Conservation (phyloP, 371 early-diverging fungal genomes). For the Mucor mucedo region DNA sequence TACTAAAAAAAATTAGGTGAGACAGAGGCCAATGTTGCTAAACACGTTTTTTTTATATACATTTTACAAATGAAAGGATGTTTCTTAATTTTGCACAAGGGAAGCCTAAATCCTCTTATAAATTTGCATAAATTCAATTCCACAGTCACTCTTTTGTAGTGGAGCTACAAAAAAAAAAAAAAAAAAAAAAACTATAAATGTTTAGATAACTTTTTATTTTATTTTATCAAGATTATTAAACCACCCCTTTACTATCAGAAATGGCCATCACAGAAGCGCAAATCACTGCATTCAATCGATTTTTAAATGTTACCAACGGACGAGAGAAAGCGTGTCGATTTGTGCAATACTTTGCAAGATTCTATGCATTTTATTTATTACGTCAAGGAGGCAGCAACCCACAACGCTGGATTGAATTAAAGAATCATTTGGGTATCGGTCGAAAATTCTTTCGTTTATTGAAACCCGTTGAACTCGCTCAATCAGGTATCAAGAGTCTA, state of each 20-base stretch:
- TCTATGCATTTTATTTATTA: constrained; percentile 60
- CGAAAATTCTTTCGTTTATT: constrained; percentile 63
- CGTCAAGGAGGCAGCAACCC: constrained; percentile 56
- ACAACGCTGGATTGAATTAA: constrained; percentile 58
- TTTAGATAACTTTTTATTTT: too few relatives aligned
- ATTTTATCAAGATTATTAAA: too few relatives aligned
- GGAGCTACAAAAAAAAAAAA: too few relatives aligned
- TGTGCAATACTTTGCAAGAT: constrained; percentile 79
- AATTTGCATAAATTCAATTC: too few relatives aligned
- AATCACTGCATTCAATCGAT: constrained; percentile 39
- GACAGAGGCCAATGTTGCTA: neutral
- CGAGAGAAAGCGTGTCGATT: constrained; percentile 80
- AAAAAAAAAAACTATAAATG: too few relatives aligned
- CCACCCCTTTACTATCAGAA: neutral
- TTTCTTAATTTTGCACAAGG: too few relatives aligned
- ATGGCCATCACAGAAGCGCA: constrained; percentile 28
- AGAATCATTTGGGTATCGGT: constrained; percentile 59
- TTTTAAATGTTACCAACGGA: constrained; percentile 67
- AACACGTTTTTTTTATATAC: too few relatives aligned
- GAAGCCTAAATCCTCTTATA: too few relatives aligned
- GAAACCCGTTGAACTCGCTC: constrained; percentile 66
- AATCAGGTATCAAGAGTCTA: constrained; percentile 54
- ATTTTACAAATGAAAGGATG: too few relatives aligned
- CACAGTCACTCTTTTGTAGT: too few relatives aligned
- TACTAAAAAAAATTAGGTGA: neutral